These are phyloP conservation scores for Azolla pinnata DNA, from an alignment of 75 land plant genomes.

Conservation along the genomic window DNA sequence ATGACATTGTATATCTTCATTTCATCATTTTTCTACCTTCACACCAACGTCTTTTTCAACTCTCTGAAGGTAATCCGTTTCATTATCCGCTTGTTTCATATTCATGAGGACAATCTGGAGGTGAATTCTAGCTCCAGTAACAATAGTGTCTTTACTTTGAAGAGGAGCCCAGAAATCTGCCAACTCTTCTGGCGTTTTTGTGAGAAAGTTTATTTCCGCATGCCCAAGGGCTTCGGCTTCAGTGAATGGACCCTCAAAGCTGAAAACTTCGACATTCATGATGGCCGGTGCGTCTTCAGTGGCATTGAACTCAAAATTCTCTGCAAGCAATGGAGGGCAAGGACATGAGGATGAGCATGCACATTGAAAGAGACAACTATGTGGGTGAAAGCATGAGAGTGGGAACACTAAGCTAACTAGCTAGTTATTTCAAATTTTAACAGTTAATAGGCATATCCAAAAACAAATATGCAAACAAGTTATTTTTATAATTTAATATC, in stretches of 20 bases:
- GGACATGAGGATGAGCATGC: too few species aligned
- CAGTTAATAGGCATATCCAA: too few species aligned
- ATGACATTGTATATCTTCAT: too few species aligned
- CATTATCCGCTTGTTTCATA: constrained; percentile 46
- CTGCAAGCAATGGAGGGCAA: too few species aligned
- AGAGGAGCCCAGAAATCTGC: constrained; percentile 72
- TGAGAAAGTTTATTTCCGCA: constrained; percentile 78
- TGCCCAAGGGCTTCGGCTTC: constrained; percentile 66
- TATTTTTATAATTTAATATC: too few species aligned
- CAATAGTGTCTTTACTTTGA: constrained; percentile 54
- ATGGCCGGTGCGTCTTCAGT: constrained; percentile 80
- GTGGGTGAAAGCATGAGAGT: too few species aligned
- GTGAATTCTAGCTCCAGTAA: constrained; percentile 53
- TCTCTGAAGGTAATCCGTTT: constrained; percentile 40
- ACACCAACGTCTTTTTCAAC: constrained; percentile 80
- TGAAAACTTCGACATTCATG: constrained; percentile 72
- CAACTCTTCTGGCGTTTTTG: constrained; percentile 44
- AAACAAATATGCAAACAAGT: too few species aligned
- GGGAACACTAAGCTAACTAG: too few species aligned
- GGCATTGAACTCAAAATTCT: constrained; percentile 87
- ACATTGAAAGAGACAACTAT: too few species aligned
- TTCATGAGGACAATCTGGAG: constrained; percentile 61
- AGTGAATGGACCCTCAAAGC: constrained; percentile 87
- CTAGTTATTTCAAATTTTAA: too few species aligned
- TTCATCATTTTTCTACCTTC: too few species aligned